Base-by-base conservation (phyloP, 208 protist species). In the Strigomonas galati region DNA sequence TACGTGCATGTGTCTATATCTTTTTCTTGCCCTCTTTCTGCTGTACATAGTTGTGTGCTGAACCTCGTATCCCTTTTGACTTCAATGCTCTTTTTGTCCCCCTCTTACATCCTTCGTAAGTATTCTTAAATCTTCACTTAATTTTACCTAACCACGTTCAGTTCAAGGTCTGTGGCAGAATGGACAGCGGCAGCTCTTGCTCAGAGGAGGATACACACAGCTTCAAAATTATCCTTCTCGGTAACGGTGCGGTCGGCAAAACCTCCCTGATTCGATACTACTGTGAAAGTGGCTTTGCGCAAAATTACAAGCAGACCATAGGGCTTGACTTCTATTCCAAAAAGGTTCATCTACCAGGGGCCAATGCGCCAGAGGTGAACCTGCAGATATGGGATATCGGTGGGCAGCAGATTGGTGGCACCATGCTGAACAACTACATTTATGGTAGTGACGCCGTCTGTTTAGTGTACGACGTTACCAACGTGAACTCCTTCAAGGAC, bases 331-430 rank as follows among this genome's bases (percentile, higher is more conserved):
- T 98, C 73, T 98, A 97, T 77, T 86, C 91, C 1, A 98, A 97
- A 61, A 85, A 81, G 54, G 58, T 98, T 14, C 56, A 79, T 35
- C 66, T 98, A 6, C 89, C 92, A 15, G 54, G 10, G 26, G 73
- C n/a, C 1, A 15, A 31, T 1, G 40, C 62, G 12, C 63, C 73
- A 30, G 40, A 76, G 17, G 90, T 96, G 0, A 81, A 74, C 2
- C 78, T 99, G 31, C 87, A 97, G 66, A 84, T 98, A 30, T 98
- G 96, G 97, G 97, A 99, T 74, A 97, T 99, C 71, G 97, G 97
- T 14, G 91, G 89, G 1, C 95, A 98, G 72, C 89, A 94, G 58
- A 85, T 98, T 28, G 95, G 96, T 23, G 82, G 87, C 40, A 95
- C 92, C 54, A 98, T 98, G 94, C 73, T 99, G 44, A 43, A 64